phyloP scores from a whole-genome alignment of 208 protist species.

The Novymonas esmeraldas region DNA sequence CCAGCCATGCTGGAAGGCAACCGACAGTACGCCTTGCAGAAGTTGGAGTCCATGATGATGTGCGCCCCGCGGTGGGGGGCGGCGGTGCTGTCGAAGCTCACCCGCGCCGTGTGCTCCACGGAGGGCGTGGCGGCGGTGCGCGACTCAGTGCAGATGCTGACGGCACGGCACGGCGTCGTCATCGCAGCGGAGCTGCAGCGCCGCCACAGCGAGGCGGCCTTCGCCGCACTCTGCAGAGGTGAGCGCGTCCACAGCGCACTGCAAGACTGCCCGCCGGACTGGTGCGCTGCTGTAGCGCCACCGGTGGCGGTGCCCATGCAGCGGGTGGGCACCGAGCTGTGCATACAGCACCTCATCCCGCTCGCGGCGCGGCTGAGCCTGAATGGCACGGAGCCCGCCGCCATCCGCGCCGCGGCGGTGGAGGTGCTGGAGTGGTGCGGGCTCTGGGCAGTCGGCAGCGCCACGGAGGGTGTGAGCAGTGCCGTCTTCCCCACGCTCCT shows the following conservation, averaged over 20 bases:
- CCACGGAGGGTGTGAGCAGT: slow-evolving; percentile 34
- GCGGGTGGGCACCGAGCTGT: slow-evolving; percentile 36
- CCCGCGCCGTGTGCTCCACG: not conserved
- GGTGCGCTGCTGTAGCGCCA: not conserved
- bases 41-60: not conserved
- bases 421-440: slow-evolving; percentile 90
- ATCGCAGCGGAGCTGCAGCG: slow-evolving; percentile 11
- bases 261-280: not conserved
- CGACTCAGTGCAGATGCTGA: slow-evolving; percentile 5
- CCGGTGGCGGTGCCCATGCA: slow-evolving; percentile 1
- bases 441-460: slow-evolving; percentile 71
- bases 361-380: slow-evolving; percentile 65
- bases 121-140: not conserved
- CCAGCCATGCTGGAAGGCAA: slow-evolving; percentile 21
- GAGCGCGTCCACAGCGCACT: not conserved
- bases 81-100: slow-evolving; percentile 10
- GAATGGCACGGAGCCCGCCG: slow-evolving; percentile 46
- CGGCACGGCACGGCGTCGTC: slow-evolving; percentile 8
- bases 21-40: not conserved
- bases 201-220: not conserved
- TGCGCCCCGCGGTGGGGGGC: slow-evolving; percentile 8
- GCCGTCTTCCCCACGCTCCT: slow-evolving; percentile 51
- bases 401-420: slow-evolving; percentile 78
- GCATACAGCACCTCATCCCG: slow-evolving; percentile 69
- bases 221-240: slow-evolving; percentile 1